Conservation (phyloP, 306 rosid genomes). For the Herpetospermum pedunculosum region DNA sequence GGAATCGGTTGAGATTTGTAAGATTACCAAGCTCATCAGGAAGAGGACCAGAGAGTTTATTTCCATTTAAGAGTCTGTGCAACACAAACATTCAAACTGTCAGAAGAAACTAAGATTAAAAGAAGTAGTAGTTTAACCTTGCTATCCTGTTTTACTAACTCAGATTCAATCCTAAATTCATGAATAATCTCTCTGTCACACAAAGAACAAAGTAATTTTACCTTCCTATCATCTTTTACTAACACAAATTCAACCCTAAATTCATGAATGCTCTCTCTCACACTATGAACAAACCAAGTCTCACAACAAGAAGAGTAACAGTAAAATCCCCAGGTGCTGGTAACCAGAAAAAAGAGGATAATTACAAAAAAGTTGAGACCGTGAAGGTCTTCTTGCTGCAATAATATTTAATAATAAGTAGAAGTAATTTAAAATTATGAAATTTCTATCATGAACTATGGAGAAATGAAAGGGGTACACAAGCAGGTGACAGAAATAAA, state of each 20-base stretch:
- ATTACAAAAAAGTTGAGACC: neutral
- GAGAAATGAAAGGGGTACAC: neutral
- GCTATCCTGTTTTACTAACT: neutral
- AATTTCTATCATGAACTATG: conserved; percentile 9
- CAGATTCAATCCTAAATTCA: neutral
- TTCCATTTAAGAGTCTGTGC: conserved; percentile 48
- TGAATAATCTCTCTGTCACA: neutral
- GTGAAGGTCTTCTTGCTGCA: neutral
- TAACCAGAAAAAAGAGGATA: neutral
- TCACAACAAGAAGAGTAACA: neutral
- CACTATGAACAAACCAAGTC: neutral
- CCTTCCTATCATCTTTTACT: neutral
- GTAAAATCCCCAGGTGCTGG: neutral
- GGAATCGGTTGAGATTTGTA: conserved; percentile 24
- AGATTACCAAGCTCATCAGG: conserved; percentile 45
- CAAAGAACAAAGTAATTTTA: neutral
- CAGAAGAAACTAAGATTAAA: neutral
- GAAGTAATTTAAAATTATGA: neutral
- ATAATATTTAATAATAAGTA: neutral
- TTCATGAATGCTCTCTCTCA: neutral
- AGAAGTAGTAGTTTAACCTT: neutral
- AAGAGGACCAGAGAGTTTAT: conserved; percentile 28
- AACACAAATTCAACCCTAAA: neutral
- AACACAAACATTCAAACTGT: neutral
- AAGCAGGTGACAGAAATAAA: neutral